Evolutionary conservation across 2,329 filamentous ascomycete species (phyloP).

Genomic region (Phaeoacremonium minimum): DNA sequence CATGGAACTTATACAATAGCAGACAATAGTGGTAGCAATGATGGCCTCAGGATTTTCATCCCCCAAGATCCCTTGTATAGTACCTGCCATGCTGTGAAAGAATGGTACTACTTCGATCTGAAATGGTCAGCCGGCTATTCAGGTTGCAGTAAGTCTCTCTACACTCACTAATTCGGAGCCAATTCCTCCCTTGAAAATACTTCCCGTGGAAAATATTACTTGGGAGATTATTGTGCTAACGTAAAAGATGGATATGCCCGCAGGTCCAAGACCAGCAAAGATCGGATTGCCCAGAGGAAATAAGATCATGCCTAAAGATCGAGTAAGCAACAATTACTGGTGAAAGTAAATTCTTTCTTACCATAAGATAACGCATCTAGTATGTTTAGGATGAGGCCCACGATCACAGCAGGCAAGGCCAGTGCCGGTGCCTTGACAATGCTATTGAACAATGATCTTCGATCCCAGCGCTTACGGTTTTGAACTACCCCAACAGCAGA

Average conservation of each 20-base stretch:
- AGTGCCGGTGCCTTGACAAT: slow-evolving; percentile 63
- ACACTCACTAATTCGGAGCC: slow-evolving; percentile 97
- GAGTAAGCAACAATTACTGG: not conserved
- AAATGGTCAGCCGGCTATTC: slow-evolving; percentile 11
- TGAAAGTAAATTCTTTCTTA: slow-evolving; percentile 38
- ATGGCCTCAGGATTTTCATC: slow-evolving; percentile 79
- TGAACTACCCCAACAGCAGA: slow-evolving; percentile 25
- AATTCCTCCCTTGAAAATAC: slow-evolving; percentile 84
- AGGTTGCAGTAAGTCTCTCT: slow-evolving; percentile 40
- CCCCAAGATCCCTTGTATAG: slow-evolving; percentile 75
- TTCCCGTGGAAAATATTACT: slow-evolving; percentile 80
- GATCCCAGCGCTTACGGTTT: slow-evolving; percentile 71
- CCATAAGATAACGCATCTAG: slow-evolving; percentile 93
- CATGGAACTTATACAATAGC: slow-evolving; percentile 86
- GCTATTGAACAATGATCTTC: slow-evolving; percentile 57
- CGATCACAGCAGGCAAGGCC: slow-evolving; percentile 78
- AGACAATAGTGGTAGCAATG: slow-evolving; percentile 88
- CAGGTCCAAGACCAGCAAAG: slow-evolving; percentile 81
- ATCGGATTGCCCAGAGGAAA: slow-evolving; percentile 86
- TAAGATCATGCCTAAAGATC: slow-evolving; percentile 90
- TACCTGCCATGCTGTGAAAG: slow-evolving; percentile 96
- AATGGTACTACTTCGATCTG: slow-evolving; percentile 98
- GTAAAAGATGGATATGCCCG: slow-evolving; percentile 98
- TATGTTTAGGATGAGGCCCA: slow-evolving; percentile 87
- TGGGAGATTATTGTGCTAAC: slow-evolving; percentile 96